Evolutionary conservation across 2,329 filamentous ascomycete species (phyloP).

Genomic region (Trichoderma afroharzianum): DNA sequence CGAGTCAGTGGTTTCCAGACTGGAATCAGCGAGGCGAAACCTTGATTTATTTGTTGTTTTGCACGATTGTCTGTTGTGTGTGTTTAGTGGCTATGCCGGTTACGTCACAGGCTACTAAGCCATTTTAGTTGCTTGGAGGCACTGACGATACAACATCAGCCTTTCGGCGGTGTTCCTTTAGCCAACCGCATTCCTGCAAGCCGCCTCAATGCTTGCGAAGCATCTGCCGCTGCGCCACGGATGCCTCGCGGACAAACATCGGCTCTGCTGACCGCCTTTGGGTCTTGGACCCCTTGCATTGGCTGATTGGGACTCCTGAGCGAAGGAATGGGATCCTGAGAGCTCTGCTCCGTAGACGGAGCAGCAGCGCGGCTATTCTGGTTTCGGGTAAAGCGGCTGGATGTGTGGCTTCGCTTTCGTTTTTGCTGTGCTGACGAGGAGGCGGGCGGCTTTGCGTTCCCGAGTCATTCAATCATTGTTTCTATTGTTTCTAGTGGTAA

Average conservation of each 20-base stretch:
- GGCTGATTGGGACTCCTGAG: background rate
- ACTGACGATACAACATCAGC: background rate
- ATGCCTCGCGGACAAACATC: background rate
- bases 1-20: background rate
- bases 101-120: background rate
- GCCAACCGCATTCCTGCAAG: background rate
- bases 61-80: background rate
- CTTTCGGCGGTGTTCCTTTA: background rate
- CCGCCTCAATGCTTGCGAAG: background rate
- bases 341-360: too few relatives aligned
- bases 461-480: background rate
- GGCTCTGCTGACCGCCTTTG: background rate
- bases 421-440: constrained; percentile 7
- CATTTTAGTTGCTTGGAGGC: background rate
- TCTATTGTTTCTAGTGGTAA: background rate
- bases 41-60: background rate
- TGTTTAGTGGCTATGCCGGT: background rate
- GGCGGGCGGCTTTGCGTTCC: background rate
- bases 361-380: background rate
- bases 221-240: background rate
- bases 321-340: background rate
- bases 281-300: background rate
- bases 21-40: background rate
- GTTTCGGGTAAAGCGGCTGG: background rate
- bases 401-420: background rate